These are phyloP conservation scores for Acrocalymma vagum DNA, from an alignment of 2,329 filamentous ascomycete species.

Conservation along the genomic window DNA sequence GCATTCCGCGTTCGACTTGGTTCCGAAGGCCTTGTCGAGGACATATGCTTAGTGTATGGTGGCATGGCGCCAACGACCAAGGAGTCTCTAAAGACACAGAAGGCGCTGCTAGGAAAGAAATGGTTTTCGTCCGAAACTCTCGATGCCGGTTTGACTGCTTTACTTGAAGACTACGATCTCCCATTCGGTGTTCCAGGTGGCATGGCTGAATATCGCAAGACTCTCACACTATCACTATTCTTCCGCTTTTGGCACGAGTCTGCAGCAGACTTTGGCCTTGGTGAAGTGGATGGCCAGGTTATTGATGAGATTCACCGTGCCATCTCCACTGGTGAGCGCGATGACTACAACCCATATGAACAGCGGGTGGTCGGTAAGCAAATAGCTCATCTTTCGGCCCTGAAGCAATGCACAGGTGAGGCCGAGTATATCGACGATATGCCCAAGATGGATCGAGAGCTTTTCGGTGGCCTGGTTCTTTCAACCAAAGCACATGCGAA, in stretches of 20 bases:
- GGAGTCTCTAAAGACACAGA: conserved; percentile 76
- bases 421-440: conserved; percentile 97
- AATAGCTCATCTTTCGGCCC: conserved; percentile 82
- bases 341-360: conserved; percentile 79
- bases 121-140: conserved; percentile 83
- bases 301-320: conserved; percentile 83
- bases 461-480: conserved; percentile 86
- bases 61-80: conserved; percentile 93
- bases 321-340: conserved; percentile 80
- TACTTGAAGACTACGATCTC: conserved; percentile 86
- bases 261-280: conserved; percentile 66
- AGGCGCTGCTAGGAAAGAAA: conserved; percentile 76
- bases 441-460: conserved; percentile 80
- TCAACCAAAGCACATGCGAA: conserved; percentile 89
- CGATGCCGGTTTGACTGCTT: conserved; percentile 82
- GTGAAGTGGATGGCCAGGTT: conserved; percentile 72
- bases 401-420: conserved; percentile 92
- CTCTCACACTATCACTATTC: conserved; percentile 89
- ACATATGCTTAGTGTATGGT: conserved; percentile 84
- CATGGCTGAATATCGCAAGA: conserved; percentile 94
- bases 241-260: conserved; percentile 97
- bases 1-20: conserved; percentile 79
- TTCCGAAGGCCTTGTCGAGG: conserved; percentile 72
- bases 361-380: conserved; percentile 85
- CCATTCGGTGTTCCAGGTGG: conserved; percentile 89